phyloP scores from a whole-genome alignment of 2,329 filamentous ascomycete genomes.

The Niveomyces coronatus region DNA sequence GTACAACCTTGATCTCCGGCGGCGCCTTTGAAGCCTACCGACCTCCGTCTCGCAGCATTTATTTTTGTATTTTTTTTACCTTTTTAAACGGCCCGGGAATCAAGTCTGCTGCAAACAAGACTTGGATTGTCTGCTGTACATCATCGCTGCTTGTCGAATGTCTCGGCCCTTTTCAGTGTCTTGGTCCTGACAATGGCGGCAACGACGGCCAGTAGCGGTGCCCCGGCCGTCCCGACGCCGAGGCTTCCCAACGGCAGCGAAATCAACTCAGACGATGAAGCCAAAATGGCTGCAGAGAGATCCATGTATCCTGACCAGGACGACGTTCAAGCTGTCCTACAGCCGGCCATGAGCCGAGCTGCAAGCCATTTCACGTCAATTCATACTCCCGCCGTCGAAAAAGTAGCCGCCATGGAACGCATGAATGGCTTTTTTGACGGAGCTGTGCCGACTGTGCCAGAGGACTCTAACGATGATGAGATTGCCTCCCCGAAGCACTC shows the following conservation, averaged over 20 bases:
- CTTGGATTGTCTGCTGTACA: neutral
- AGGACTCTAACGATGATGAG: constrained; percentile 12
- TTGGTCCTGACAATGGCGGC: constrained; percentile 5
- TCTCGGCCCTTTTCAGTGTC: neutral
- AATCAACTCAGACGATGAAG: constrained; percentile 9
- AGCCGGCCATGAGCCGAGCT: constrained; percentile 45
- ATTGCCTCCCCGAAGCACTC: constrained; percentile 6
- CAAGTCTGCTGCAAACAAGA: too few relatives aligned
- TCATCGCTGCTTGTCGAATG: neutral
- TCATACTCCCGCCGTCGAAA: constrained; percentile 47
- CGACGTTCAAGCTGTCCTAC: constrained; percentile 49
- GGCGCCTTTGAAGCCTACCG: too few relatives aligned
- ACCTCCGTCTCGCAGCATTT: too few relatives aligned
- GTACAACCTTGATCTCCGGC: too few relatives aligned
- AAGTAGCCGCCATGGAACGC: constrained; percentile 42
- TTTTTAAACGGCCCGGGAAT: too few relatives aligned
- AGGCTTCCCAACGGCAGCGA: neutral
- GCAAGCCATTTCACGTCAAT: constrained; percentile 46
- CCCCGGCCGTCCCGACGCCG: too few relatives aligned
- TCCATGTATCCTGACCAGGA: constrained; percentile 37
- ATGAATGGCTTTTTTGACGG: constrained; percentile 18
- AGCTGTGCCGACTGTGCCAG: constrained; percentile 10
- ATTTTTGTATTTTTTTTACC: too few relatives aligned
- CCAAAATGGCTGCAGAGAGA: constrained; percentile 23
- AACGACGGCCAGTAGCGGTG: neutral